Percentiles rank a stretch among this genome's conserved stretches.
These are phyloP conservation scores for Darksidea phi DNA, from an alignment of 495 filamentous ascomycete genomes.

Conservation along the genomic window DNA sequence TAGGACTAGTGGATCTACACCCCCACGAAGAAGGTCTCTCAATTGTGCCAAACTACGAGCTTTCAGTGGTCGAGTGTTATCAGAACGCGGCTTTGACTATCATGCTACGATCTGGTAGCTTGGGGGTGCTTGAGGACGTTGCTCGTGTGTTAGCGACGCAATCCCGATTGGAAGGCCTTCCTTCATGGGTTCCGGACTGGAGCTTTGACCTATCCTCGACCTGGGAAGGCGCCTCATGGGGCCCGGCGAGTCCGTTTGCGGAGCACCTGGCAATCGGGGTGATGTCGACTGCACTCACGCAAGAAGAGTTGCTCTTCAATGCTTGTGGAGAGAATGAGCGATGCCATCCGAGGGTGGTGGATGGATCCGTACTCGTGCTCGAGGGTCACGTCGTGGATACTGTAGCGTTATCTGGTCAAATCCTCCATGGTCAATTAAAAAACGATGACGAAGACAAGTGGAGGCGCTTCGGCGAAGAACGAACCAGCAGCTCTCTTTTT, in stretches of 20 bases:
- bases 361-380: not conserved
- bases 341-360: not conserved
- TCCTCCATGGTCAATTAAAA: not conserved
- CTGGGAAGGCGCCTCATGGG: not conserved
- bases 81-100: not conserved
- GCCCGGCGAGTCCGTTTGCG: not conserved
- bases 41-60: not conserved
- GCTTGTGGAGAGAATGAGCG: not conserved
- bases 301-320: not conserved
- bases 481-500: not conserved
- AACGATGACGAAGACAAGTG: not conserved
- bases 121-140: not conserved
- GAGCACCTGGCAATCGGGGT: not conserved
- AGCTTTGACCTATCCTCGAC: constrained; percentile 1
- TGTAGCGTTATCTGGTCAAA: not conserved
- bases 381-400: not conserved
- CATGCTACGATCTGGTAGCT: not conserved
- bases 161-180: not conserved
- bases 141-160: not conserved
- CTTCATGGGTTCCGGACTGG: constrained; percentile 17
- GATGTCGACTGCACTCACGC: not conserved
- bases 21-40: not conserved
- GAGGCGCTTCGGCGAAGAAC: not conserved
- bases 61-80: not conserved
- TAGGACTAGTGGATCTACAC: not conserved